Conservation (phyloP, 1,284 basidiomycete genomes). For the Cystobasidium sp. region DNA sequence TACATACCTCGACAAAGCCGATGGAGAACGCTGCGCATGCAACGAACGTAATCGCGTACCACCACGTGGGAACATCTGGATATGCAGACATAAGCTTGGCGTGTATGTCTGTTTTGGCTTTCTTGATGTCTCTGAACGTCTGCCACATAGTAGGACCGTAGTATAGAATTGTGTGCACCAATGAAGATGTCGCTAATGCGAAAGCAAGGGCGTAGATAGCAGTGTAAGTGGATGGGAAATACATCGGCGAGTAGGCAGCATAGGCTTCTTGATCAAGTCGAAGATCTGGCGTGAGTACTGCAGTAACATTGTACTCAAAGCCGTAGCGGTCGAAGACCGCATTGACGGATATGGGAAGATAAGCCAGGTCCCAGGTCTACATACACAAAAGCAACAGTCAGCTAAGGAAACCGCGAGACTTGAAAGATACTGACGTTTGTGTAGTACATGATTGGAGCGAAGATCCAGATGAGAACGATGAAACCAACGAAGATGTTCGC, state of each 20-base stretch:
- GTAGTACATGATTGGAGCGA: conserved; percentile 48
- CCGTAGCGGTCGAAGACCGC: conserved; percentile 46
- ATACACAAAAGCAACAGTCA: background rate
- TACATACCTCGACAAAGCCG: conserved; percentile 38
- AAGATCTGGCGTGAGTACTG: conserved; percentile 53
- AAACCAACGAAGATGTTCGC: conserved; percentile 52
- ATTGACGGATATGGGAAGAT: conserved; percentile 49
- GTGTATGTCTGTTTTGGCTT: conserved; percentile 52
- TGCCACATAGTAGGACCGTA: conserved; percentile 58
- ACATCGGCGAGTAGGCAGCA: conserved; percentile 52
- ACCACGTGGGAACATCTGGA: conserved; percentile 56
- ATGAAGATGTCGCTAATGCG: conserved; percentile 57
- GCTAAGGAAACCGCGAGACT: background rate
- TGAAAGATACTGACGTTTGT: conserved; percentile 45
- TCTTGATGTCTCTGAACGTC: conserved; percentile 55
- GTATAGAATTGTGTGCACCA: conserved; percentile 58
- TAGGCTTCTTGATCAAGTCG: conserved; percentile 52
- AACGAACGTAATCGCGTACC: conserved; percentile 72
- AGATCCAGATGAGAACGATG: conserved; percentile 48
- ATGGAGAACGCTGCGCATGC: conserved; percentile 75
- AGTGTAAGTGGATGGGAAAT: conserved; percentile 55
- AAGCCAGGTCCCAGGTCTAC: conserved; percentile 45
- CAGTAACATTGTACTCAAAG: conserved; percentile 55
- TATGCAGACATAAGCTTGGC: conserved; percentile 53
- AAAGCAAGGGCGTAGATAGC: conserved; percentile 55